Percentiles rank a stretch among this genome's conserved stretches.
phyloP scores from a whole-genome alignment of 345 rosid species.

The Eucalyptus tenuipes region DNA sequence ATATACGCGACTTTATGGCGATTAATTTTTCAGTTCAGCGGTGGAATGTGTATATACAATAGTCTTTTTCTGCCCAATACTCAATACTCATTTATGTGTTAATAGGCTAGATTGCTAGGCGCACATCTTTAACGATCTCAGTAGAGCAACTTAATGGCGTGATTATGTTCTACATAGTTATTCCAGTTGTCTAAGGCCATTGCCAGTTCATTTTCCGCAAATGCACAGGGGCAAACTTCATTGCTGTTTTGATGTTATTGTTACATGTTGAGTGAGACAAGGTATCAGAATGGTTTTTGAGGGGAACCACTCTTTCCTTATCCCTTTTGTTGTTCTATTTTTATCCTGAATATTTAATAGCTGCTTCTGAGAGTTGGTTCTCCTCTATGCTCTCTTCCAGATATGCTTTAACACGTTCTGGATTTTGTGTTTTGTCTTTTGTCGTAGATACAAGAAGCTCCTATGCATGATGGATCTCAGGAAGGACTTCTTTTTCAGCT shows the following conservation, averaged over 20 bases:
- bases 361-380: slow-evolving; percentile 4
- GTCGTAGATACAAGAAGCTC: slow-evolving; percentile 93
- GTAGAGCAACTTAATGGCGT: slow-evolving; percentile 1
- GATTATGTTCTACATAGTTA: slow-evolving; percentile 15
- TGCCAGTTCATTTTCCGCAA: slow-evolving; percentile 46
- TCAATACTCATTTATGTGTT: neutral
- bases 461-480: slow-evolving; percentile 85
- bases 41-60: neutral
- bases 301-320: slow-evolving; percentile 16
- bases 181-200: slow-evolving; percentile 24
- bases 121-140: neutral
- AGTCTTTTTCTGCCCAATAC: neutral
- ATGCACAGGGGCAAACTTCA: slow-evolving; percentile 55
- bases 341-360: neutral
- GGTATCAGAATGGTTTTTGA: slow-evolving; percentile 51
- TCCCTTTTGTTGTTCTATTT: neutral
- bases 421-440: slow-evolving; percentile 14
- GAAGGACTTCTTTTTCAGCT: slow-evolving; percentile 98
- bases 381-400: neutral
- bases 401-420: slow-evolving; percentile 1
- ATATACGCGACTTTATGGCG: neutral
- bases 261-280: slow-evolving; percentile 41
- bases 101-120: neutral
- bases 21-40: neutral
- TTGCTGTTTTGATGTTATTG: slow-evolving; percentile 45